phyloP scores from a whole-genome alignment of 1,284 basidiomycete genomes.

The Pseudozyma pruni region DNA sequence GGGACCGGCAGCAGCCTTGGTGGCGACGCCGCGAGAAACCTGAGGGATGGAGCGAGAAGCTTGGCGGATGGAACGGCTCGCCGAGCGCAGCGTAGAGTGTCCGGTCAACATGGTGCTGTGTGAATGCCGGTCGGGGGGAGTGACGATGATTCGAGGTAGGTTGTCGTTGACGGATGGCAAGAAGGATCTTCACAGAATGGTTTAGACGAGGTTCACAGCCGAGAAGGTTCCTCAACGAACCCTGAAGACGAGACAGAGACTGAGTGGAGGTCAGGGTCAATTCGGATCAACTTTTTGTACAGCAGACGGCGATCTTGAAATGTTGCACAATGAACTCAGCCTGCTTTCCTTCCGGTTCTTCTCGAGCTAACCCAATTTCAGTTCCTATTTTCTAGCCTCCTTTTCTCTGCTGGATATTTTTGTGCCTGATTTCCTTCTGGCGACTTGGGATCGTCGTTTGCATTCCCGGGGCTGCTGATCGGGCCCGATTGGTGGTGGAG shows the following conservation, averaged over 20 bases:
- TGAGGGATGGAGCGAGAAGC: constrained; percentile 18
- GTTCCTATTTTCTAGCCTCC: no score
- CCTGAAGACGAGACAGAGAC: not conserved
- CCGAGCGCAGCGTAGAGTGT: constrained; percentile 16
- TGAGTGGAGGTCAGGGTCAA: constrained; percentile 16
- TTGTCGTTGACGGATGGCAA: constrained; percentile 1
- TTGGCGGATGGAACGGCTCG: constrained; percentile 24
- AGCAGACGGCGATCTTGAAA: constrained; percentile 11
- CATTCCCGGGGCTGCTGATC: constrained; percentile 16
- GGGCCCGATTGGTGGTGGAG: not conserved
- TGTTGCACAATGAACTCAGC: not conserved
- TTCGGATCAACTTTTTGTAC: not conserved
- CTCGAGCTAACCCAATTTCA: not conserved
- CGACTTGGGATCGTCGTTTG: constrained; percentile 2
- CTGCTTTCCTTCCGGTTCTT: not conserved
- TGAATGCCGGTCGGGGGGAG: no score
- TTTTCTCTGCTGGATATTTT: not conserved
- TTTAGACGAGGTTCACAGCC: not conserved
- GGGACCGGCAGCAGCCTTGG: constrained; percentile 21
- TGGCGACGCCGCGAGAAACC: constrained; percentile 28
- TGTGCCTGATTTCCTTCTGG: constrained; percentile 7
- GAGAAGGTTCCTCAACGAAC: not conserved
- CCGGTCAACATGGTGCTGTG: constrained; percentile 19
- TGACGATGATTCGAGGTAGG: not conserved
- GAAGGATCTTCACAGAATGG: not conserved